Evolutionary conservation across 768 basidiomycete genomes (phyloP).

Genomic region (Suillus americanus): DNA sequence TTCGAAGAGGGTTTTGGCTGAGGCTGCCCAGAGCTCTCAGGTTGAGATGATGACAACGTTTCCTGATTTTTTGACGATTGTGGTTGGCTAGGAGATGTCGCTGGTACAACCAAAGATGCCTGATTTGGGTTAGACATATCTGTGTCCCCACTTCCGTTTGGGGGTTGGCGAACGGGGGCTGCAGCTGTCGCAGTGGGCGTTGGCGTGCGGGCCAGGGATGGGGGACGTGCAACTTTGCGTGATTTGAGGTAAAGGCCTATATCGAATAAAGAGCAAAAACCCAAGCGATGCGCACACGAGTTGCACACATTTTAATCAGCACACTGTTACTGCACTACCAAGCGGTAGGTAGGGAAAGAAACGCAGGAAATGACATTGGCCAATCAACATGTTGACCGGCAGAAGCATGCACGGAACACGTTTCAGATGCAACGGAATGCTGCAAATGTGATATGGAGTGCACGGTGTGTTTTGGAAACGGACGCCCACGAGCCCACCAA

Average conservation of each 20-base stretch:
- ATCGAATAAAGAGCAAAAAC: slow-evolving; percentile 32
- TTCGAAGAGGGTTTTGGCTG: slow-evolving; percentile 28
- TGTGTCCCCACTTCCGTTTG: slow-evolving; percentile 35
- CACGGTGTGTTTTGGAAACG: slow-evolving; percentile 25
- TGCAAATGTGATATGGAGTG: slow-evolving; percentile 34
- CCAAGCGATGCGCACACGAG: slow-evolving; percentile 36
- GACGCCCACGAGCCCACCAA: slow-evolving; percentile 34
- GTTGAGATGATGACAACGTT: slow-evolving; percentile 26
- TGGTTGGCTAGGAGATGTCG: slow-evolving; percentile 21
- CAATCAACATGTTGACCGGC: slow-evolving; percentile 35
- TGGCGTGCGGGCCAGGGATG: slow-evolving; percentile 49
- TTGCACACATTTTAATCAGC: slow-evolving; percentile 41
- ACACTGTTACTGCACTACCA: slow-evolving; percentile 34
- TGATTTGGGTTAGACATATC: slow-evolving; percentile 38
- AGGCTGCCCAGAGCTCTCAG: slow-evolving; percentile 24
- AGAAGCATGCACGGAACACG: slow-evolving; percentile 34
- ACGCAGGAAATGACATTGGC: slow-evolving; percentile 28
- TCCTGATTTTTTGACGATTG: slow-evolving; percentile 32
- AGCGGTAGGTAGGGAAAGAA: slow-evolving; percentile 31
- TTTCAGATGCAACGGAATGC: slow-evolving; percentile 29
- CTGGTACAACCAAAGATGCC: slow-evolving; percentile 32
- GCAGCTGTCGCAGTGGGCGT: slow-evolving; percentile 33
- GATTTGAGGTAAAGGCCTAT: slow-evolving; percentile 86
- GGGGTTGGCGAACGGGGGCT: slow-evolving; percentile 28
- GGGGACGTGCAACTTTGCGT: slow-evolving; percentile 71